These are phyloP conservation scores for Morella rubra DNA, from an alignment of 306 rosid species.

Conservation along the genomic window DNA sequence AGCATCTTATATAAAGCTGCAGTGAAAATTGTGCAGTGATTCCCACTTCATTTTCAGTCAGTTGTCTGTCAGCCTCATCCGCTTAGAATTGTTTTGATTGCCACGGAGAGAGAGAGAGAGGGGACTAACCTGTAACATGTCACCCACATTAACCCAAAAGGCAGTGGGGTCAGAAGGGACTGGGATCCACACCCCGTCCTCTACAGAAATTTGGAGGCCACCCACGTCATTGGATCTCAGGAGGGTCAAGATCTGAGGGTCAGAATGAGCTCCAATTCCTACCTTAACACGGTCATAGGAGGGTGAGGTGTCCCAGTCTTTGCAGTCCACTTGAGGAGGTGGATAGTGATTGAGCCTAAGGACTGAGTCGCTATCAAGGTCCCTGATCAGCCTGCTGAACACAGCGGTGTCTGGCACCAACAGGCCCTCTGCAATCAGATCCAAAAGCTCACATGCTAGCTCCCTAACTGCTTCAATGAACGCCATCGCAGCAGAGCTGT, in stretches of 20 bases:
- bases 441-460: constrained; percentile 72
- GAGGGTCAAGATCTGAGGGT: constrained; percentile 83
- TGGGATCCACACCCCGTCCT: constrained; percentile 67
- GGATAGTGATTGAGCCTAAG: constrained; percentile 89
- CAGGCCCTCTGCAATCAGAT: constrained; percentile 66
- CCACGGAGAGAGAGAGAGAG: neutral
- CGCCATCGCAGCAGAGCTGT: constrained; percentile 50
- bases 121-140: constrained; percentile 56
- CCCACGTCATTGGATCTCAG: constrained; percentile 74
- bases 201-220: constrained; percentile 73
- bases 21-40: constrained; percentile 19
- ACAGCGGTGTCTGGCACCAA: constrained; percentile 50
- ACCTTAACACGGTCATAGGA: constrained; percentile 23
- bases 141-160: constrained; percentile 78
- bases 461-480: constrained; percentile 54
- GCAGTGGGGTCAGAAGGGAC: constrained; percentile 69
- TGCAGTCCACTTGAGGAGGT: constrained; percentile 22
- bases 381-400: constrained; percentile 58
- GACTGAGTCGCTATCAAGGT: constrained; percentile 59
- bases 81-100: constrained; percentile 4
- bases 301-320: constrained; percentile 29
- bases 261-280: constrained; percentile 84
- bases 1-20: constrained; percentile 17
- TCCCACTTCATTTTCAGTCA: constrained; percentile 28
- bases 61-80: constrained; percentile 25